These are phyloP conservation scores for Wakefieldia striispora DNA, from an alignment of 768 basidiomycete genomes.

Conservation along the genomic window DNA sequence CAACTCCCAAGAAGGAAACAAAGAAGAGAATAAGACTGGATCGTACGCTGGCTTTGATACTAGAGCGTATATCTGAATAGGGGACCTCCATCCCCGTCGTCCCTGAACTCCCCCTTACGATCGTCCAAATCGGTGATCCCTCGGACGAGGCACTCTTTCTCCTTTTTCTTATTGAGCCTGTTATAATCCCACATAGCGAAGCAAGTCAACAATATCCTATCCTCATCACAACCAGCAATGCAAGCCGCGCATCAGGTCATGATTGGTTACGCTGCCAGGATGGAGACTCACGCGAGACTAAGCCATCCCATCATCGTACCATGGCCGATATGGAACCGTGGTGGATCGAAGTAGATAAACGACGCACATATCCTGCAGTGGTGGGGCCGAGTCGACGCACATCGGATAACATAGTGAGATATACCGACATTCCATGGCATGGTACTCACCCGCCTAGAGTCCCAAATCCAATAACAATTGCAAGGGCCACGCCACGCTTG, in stretches of 20 bases:
- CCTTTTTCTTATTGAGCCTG: slow-evolving; percentile 45
- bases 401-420: too few relatives aligned
- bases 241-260: too few relatives aligned
- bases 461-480: slow-evolving; percentile 48
- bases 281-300: slow-evolving; percentile 7
- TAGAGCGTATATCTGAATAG: slow-evolving; percentile 41
- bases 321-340: slow-evolving; percentile 32
- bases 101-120: slow-evolving; percentile 36
- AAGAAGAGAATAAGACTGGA: too few relatives aligned
- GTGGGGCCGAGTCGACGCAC: slow-evolving; percentile 15
- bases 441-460: slow-evolving; percentile 45
- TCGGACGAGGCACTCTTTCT: slow-evolving; percentile 38
- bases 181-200: slow-evolving; percentile 45
- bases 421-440: too few relatives aligned
- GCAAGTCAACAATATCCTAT: slow-evolving; percentile 36
- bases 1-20: too few relatives aligned
- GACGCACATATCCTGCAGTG: slow-evolving; percentile 32
- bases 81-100: slow-evolving; percentile 49
- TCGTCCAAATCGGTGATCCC: slow-evolving; percentile 35
- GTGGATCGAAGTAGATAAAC: slow-evolving; percentile 33
- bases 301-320: slow-evolving; percentile 29
- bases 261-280: background rate
- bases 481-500: slow-evolving; percentile 45
- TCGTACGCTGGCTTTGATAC: too few relatives aligned
- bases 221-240: slow-evolving; percentile 18